Percentiles rank a stretch among this genome's conserved stretches.
phyloP scores from a whole-genome alignment of 768 basidiomycete genomes.

The Suillus alpinus region DNA sequence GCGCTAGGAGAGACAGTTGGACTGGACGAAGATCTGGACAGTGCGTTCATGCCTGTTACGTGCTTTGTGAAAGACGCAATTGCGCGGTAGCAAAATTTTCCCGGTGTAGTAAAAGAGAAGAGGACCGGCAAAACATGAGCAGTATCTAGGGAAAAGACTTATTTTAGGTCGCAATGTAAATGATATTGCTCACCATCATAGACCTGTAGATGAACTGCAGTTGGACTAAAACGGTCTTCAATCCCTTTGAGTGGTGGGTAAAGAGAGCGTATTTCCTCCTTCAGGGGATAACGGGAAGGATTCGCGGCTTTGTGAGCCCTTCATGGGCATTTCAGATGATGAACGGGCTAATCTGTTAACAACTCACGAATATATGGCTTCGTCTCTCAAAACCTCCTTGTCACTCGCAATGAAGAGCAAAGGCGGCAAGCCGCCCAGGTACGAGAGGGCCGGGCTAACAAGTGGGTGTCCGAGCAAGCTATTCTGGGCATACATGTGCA shows the following conservation, averaged over 20 bases:
- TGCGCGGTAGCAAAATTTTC: slow-evolving; percentile 76
- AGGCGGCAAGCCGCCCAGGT: slow-evolving; percentile 90
- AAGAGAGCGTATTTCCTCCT: slow-evolving; percentile 41
- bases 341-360: not conserved
- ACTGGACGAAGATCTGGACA: slow-evolving; percentile 7
- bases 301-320: slow-evolving; percentile 91
- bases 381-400: slow-evolving; percentile 89
- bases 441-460: slow-evolving; percentile 75
- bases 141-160: slow-evolving; percentile 42
- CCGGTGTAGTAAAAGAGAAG: slow-evolving; percentile 74
- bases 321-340: not conserved
- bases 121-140: slow-evolving; percentile 73
- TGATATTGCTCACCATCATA: slow-evolving; percentile 65
- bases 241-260: slow-evolving; percentile 60
- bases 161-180: slow-evolving; percentile 22
- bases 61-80: slow-evolving; percentile 70
- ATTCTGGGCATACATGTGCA: slow-evolving; percentile 88
- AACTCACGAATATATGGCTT: slow-evolving; percentile 76
- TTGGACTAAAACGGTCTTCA: slow-evolving; percentile 52
- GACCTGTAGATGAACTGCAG: slow-evolving; percentile 87
- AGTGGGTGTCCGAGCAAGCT: slow-evolving; percentile 74
- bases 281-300: slow-evolving; percentile 64
- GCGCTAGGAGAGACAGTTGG: slow-evolving; percentile 8
- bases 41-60: slow-evolving; percentile 49
- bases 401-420: slow-evolving; percentile 82